These are phyloP conservation scores for Rhodotorula sp. DNA, from an alignment of 1,284 basidiomycete genomes.

Conservation along the genomic window DNA sequence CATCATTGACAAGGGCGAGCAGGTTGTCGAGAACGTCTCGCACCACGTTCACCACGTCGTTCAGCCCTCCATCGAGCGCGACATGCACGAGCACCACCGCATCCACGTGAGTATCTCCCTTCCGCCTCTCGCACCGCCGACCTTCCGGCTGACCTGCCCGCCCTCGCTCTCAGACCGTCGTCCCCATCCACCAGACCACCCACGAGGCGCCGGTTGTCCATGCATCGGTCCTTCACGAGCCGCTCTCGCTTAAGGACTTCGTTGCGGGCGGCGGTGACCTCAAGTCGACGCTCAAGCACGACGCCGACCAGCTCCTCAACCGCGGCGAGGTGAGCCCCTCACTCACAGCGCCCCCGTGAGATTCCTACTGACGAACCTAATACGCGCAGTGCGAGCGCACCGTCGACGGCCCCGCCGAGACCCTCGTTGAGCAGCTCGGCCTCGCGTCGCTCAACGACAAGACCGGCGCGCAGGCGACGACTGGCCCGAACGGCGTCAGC, in stretches of 20 bases:
- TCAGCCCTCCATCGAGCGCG: slow-evolving; percentile 49
- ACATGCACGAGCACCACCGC: slow-evolving; percentile 49
- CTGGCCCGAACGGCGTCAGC: not conserved
- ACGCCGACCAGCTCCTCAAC: slow-evolving; percentile 19
- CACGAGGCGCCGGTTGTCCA: slow-evolving; percentile 41
- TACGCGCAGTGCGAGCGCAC: slow-evolving; percentile 20
- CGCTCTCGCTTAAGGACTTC: slow-evolving; percentile 39
- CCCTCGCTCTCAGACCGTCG: not conserved
- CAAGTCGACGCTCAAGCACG: slow-evolving; percentile 34
- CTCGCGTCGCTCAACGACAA: slow-evolving; percentile 16
- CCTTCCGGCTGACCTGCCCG: not conserved
- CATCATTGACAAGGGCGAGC: slow-evolving; percentile 51
- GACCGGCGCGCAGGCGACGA: not conserved
- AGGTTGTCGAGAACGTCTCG: slow-evolving; percentile 31
- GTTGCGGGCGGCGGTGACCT: slow-evolving; percentile 38
- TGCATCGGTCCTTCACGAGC: slow-evolving; percentile 35
- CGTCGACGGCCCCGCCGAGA: slow-evolving; percentile 38
- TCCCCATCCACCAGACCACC: slow-evolving; percentile 31
- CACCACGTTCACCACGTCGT: slow-evolving; percentile 51
- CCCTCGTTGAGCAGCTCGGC: slow-evolving; percentile 17
- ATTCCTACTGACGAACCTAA: not conserved
- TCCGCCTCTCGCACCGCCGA: not conserved
- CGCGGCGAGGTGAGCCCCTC: not conserved
- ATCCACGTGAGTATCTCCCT: slow-evolving; percentile 16
- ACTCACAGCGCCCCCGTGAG: not conserved